Evolutionary conservation across 1,139 yeast species (phyloP), one percentile per base, ranked within the genome.

Genomic region (Taphrina wiesneri): DNA sequence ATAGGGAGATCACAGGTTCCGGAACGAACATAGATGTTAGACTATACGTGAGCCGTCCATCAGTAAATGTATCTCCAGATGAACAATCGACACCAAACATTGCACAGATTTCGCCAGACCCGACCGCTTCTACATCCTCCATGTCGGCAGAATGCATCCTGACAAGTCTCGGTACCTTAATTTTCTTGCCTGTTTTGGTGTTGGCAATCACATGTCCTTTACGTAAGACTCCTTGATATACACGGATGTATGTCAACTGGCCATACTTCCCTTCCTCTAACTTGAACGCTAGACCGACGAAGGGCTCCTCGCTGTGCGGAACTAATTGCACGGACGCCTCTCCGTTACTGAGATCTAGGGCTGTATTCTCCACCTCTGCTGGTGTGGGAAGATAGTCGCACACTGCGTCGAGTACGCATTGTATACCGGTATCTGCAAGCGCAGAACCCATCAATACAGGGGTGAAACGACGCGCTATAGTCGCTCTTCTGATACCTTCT

Each of bases 391-490:
- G 83, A 77, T 86, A 93, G 76, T 93, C 98, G 71, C 95, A 96
- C 69, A 93, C 97, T 49, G 98, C 93, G 77, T 93, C 97, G 72
- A 93, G 83, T 51, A 93, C 98, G 26, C 93, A 90, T 80, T 93
- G 99, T 70, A 93, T 83, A 77, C 97, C 97, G 72, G 87, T 88
- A 79, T 93, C 93, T 65, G 98, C 99, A 71, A 93, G 82, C 30
- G 99, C 99, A 63, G 98, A 90, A 41, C 99, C 99, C 98, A 93
- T 93, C 72, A 93, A 81, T 17, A 93, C 98, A n/a, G 99, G 99
- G 25, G 98, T 90, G 80, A 93, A 93, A 76, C 85, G 89, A 80
- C 98, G 86, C 46, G 92, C 96, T 78, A 93, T 92, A n/a, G 99
- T 93, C 64, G 98, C 85, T 74, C 97, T 86, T 78, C 99, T 87